Conservation (phyloP, 192 early-diverging fungal species). For the Dissophora globulifera region DNA sequence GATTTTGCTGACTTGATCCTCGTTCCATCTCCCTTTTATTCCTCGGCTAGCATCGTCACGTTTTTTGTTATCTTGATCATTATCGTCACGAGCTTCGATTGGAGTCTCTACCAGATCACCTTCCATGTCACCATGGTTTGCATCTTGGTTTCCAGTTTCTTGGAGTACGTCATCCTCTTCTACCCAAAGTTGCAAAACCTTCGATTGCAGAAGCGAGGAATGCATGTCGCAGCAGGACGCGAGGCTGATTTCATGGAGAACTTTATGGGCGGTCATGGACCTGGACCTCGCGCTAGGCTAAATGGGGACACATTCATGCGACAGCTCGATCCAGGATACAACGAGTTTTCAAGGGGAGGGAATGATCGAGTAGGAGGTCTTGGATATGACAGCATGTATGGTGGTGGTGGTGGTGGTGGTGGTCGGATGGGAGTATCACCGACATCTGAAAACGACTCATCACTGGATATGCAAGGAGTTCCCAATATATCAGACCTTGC, state of each 20-base stretch:
- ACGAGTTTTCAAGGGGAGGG: no score
- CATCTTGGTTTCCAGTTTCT: constrained; percentile 5
- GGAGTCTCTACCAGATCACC: constrained; percentile 4
- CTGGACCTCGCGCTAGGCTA: no score
- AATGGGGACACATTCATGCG: no score
- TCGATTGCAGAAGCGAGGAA: constrained; percentile 23
- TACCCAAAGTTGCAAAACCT: constrained; percentile 33
- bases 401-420: not conserved
- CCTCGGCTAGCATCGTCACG: constrained; percentile 13
- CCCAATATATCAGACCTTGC: constrained; percentile 36
- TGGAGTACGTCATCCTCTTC: constrained; percentile 32
- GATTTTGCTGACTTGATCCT: not conserved
- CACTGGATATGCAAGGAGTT: constrained; percentile 10
- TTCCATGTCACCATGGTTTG: constrained; percentile 26
- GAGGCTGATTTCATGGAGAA: constrained; percentile 13
- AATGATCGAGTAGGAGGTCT: no score
- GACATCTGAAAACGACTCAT: not conserved
- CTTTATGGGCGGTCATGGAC: constrained; percentile 10
- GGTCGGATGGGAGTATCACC: not conserved
- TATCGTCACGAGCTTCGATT: constrained; percentile 25
- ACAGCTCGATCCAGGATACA: no score
- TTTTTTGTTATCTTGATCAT: constrained; percentile 37
- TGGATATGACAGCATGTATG: not conserved
- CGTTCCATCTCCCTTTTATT: not conserved
- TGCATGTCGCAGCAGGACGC: constrained; percentile 32